phyloP scores from a whole-genome alignment of 306 rosid genomes.

The Hylodesmum podocarpum region DNA sequence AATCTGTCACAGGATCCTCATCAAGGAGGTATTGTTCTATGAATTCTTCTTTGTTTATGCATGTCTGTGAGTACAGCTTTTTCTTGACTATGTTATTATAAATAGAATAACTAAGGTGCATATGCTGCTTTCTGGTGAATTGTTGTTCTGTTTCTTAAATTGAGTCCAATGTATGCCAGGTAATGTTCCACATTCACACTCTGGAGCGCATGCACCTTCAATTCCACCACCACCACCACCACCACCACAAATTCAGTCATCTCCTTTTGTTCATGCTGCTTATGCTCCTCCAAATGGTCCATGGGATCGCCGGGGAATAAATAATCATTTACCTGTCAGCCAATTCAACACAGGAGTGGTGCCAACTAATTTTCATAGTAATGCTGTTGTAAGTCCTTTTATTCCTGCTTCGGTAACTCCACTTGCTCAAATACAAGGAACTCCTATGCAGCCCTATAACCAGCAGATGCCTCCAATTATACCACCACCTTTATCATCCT shows the following conservation, averaged over 20 bases:
- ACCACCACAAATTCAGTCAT: conserved; percentile 68
- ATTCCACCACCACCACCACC: conserved; percentile 88
- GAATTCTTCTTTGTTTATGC: neutral
- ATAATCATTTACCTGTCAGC: conserved; percentile 59
- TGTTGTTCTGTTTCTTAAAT: conserved; percentile 43
- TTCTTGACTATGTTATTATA: conserved; percentile 13
- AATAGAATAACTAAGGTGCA: conserved; percentile 28
- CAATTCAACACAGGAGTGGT: conserved; percentile 54
- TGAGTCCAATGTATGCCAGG: conserved; percentile 51
- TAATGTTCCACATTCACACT: conserved; percentile 46
- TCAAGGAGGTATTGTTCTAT: conserved; percentile 65
- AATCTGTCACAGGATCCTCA: conserved; percentile 57
- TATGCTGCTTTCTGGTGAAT: conserved; percentile 39
- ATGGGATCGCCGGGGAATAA: conserved; percentile 75
- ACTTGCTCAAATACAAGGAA: conserved; percentile 72
- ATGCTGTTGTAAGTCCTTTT: conserved; percentile 65
- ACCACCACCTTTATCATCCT: conserved; percentile 62
- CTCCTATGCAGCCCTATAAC: conserved; percentile 67
- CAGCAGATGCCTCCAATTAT: conserved; percentile 50
- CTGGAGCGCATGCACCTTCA: conserved; percentile 62
- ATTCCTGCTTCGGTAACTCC: conserved; percentile 89
- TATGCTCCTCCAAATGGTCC: conserved; percentile 76
- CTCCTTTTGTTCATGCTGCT: conserved; percentile 62
- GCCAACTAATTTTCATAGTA: conserved; percentile 58
- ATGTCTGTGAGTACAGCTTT: neutral